Evolutionary conservation across 176 grass and related monocot genomes (phyloP).

Genomic region (Elaeis guineensis): DNA sequence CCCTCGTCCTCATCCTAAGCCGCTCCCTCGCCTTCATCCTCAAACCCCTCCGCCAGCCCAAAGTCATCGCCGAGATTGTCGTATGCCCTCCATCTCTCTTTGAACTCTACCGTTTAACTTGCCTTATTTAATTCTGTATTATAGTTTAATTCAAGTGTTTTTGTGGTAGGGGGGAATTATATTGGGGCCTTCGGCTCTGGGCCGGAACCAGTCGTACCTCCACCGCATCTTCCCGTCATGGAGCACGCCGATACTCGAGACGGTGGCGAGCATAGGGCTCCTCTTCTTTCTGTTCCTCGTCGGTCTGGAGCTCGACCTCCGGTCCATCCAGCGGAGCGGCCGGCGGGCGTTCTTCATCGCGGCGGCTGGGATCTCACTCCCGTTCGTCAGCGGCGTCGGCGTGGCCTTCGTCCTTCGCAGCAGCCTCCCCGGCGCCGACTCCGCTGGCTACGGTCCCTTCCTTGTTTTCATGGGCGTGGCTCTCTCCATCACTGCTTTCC

Average conservation of each 20-base stretch:
- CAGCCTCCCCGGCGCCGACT: constrained; percentile 41
- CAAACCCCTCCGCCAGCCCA: constrained; percentile 73
- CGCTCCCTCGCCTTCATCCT: constrained; percentile 61
- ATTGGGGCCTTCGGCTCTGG: constrained; percentile 64
- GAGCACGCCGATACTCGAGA: constrained; percentile 79
- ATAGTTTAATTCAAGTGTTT: neutral
- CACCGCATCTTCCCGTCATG: constrained; percentile 52
- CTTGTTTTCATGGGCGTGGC: constrained; percentile 86
- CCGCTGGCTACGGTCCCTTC: constrained; percentile 46
- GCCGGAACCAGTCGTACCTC: constrained; percentile 60
- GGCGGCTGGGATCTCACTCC: constrained; percentile 46
- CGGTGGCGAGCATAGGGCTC: constrained; percentile 69
- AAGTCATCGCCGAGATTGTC: constrained; percentile 87
- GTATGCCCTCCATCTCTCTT: constrained; percentile 7
- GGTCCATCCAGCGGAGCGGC: constrained; percentile 46
- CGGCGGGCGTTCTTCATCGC: constrained; percentile 62
- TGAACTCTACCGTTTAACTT: neutral
- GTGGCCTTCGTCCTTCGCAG: constrained; percentile 49
- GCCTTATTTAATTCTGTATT: neutral
- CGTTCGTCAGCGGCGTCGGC: constrained; percentile 69
- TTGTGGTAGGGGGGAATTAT: constrained; percentile 45
- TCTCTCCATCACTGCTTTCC: constrained; percentile 84
- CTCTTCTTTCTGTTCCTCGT: constrained; percentile 92
- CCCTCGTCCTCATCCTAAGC: constrained; percentile 53
- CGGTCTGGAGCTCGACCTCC: constrained; percentile 74